These are phyloP conservation scores for Exophiala alcalophila DNA, from an alignment of 2,329 filamentous ascomycete genomes.

Conservation along the genomic window DNA sequence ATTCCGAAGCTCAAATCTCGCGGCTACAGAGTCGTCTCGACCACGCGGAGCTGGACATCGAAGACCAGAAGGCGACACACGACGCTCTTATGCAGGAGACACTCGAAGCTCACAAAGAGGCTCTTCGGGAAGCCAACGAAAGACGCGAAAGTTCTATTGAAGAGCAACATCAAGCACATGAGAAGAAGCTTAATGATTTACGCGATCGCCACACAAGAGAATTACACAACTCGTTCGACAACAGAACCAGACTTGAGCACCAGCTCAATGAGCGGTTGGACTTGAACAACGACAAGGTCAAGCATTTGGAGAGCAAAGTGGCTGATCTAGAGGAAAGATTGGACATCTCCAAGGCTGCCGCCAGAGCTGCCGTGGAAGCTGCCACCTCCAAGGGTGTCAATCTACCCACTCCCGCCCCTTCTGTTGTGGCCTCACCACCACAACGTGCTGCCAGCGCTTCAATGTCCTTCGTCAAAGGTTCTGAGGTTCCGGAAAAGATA, in stretches of 20 bases:
- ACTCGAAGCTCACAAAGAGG: conserved; percentile 63
- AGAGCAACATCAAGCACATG: conserved; percentile 63
- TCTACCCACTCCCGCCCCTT: conserved; percentile 31
- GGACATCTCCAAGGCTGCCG: conserved; percentile 83
- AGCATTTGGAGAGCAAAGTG: conserved; percentile 82
- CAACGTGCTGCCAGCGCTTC: conserved; percentile 48
- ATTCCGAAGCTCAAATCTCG: conserved; percentile 71
- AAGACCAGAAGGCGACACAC: conserved; percentile 74
- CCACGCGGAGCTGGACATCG: conserved; percentile 71
- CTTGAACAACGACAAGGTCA: conserved; percentile 77
- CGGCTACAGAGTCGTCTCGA: conserved; percentile 74
- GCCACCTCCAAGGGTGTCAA: conserved; percentile 54
- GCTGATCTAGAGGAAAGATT: conserved; percentile 84
- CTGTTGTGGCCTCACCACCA: conserved; percentile 38
- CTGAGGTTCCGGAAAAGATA: conserved; percentile 73
- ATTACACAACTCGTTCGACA: conserved; percentile 71
- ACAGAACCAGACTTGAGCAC: conserved; percentile 74
- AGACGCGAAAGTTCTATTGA: conserved; percentile 53
- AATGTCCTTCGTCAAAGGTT: conserved; percentile 42
- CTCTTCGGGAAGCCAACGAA: conserved; percentile 54
- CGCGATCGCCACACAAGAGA: conserved; percentile 72
- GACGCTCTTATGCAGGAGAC: conserved; percentile 84
- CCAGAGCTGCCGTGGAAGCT: conserved; percentile 75
- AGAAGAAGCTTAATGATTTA: conserved; percentile 70
- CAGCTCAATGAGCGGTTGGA: conserved; percentile 77